Percentiles rank a stretch among this genome's conserved stretches.
Conservation (phyloP, 176 grass and related monocot genomes). For the Chloris gayana region DNA sequence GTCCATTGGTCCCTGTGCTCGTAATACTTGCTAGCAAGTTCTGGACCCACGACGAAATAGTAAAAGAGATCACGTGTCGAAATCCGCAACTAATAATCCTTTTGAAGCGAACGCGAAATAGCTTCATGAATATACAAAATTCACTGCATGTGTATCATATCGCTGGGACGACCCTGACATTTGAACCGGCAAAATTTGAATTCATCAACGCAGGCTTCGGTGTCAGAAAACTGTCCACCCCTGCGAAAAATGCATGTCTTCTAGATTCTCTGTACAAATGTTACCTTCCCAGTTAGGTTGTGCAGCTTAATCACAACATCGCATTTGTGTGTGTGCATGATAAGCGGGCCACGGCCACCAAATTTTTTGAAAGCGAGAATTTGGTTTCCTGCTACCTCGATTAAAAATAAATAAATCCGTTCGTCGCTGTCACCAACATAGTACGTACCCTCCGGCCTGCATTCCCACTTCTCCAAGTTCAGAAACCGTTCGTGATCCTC, state of each 20-base stretch:
- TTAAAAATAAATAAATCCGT: background rate
- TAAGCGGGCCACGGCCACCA: conserved; percentile 25
- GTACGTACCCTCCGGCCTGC: conserved; percentile 20
- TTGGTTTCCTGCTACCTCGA: conserved; percentile 9
- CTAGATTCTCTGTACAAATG: conserved; percentile 18
- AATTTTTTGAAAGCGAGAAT: background rate
- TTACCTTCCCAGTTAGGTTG: conserved; percentile 46
- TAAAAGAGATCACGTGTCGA: background rate
- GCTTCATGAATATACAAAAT: background rate
- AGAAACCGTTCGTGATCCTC: conserved; percentile 12
- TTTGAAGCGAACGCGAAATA: background rate
- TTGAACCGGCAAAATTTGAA: background rate
- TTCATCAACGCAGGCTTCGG: background rate
- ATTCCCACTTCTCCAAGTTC: conserved; percentile 32
- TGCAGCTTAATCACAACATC: conserved; percentile 44
- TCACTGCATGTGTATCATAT: background rate
- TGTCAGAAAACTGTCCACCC: conserved; percentile 2
- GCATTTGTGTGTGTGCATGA: background rate
- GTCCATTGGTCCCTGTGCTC: background rate
- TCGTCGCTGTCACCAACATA: conserved; percentile 42
- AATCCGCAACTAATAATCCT: background rate
- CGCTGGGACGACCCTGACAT: background rate
- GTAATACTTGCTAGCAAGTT: background rate
- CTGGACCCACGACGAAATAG: conserved; percentile 8
- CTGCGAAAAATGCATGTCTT: background rate